Evolutionary conservation across 129 eudicot species (phyloP).

Genomic region (Centaurea solstitialis): DNA sequence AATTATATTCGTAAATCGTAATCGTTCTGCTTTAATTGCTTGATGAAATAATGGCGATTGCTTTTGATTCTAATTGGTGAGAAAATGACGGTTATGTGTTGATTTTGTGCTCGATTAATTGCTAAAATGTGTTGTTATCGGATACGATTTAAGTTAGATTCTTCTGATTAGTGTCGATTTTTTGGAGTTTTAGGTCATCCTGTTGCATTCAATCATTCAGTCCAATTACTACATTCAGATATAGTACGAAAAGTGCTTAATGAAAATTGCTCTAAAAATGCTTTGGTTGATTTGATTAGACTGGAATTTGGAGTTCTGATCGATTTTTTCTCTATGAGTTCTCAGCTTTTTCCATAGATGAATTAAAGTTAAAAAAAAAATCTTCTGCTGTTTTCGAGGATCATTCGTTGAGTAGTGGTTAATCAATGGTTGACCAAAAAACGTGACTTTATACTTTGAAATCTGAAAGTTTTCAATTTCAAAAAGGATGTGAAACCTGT

Average conservation of each 20-base stretch:
- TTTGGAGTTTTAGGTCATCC: neutral
- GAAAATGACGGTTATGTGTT: slow-evolving; percentile 25
- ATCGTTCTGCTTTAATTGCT: neutral
- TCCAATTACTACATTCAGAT: slow-evolving; percentile 6
- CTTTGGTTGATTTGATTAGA: slow-evolving; percentile 7
- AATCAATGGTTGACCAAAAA: neutral
- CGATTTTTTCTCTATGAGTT: neutral
- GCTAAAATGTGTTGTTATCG: slow-evolving; percentile 8
- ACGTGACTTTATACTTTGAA: neutral
- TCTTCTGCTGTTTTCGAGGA: neutral
- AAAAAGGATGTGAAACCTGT: neutral
- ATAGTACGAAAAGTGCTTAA: neutral
- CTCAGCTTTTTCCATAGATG: neutral
- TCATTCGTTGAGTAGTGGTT: neutral
- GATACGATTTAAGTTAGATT: slow-evolving; percentile 1
- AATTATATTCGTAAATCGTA: neutral
- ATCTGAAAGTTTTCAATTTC: slow-evolving; percentile 6
- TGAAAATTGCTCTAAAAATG: neutral
- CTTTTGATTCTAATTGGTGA: neutral
- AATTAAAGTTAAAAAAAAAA: neutral
- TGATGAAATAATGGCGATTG: neutral
- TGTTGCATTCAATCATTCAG: slow-evolving; percentile 13
- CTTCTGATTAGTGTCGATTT: neutral
- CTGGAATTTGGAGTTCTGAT: neutral
- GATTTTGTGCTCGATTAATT: slow-evolving; percentile 12